Base-by-base conservation (phyloP, 495 filamentous ascomycete species). In the Xanthoparmelia taractica region DNA sequence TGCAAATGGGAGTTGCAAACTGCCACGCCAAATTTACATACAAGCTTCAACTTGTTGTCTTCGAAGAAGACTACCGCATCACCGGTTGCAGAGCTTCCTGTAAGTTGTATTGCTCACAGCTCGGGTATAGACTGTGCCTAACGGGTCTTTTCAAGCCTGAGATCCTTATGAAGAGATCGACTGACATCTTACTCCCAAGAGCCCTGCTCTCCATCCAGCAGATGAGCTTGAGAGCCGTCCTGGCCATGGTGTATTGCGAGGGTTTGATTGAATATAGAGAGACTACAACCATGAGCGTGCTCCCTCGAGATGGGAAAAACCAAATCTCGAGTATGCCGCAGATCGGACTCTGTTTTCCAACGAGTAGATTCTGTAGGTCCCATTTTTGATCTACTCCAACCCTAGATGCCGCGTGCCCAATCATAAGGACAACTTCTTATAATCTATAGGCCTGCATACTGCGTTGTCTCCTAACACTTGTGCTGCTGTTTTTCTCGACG, bases 201-300 rank as follows among this genome's bases (percentile, higher is more conserved):
- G 76, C 88, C 57, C 73, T 92, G n/a, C 70, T 93, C n/a, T 82
- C 81, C 0, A 75, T 91, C 18, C 80, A 85, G 45, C 73, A 83
- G 11, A 74, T 87, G 18, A 85, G 88, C 69, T 81, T 85, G 50
- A 84, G 85, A 45, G 88, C 82, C 58, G 77, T 87, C 12, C 65
- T 95, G 4, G 86, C 84, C 52, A 75, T 95, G 59, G 79, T 79
- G 15, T 86, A 86, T 59, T 87, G 86, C 66, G 91, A 94, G 67
- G 89, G 90, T 20, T 87, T 86, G 0, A 77, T 92, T 34, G 82
- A 91, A 58, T 90, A 92, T 71, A 85, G 90, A 56, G 86, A 94
- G 63, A 81, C 89, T 15, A 75, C 78, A 59, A 88, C 84, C 6
- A 84, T 94, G 84, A 73, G 79, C 2, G 74, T 83, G 43, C 78